Conservation (phyloP, 2,329 filamentous ascomycete genomes). For the Zymoseptoria tritici region DNA sequence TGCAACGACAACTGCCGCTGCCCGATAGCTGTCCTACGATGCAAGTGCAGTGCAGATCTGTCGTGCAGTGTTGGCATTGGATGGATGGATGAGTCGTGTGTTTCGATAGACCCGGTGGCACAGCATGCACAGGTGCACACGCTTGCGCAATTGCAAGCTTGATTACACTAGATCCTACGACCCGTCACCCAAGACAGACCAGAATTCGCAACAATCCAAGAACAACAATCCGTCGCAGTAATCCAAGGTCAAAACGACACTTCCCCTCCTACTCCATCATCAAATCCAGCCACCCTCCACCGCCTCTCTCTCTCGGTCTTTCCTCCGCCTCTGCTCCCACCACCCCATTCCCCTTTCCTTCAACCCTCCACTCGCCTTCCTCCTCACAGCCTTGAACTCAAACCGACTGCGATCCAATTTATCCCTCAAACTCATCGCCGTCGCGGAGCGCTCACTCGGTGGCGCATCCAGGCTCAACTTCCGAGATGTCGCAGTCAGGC, state of each 20-base stretch:
- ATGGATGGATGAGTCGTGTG: neutral
- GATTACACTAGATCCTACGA: too few relatives aligned
- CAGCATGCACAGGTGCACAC: neutral
- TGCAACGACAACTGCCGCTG: neutral
- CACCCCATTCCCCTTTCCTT: constrained; percentile 19
- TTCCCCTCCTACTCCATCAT: neutral
- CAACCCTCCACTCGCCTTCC: constrained; percentile 22
- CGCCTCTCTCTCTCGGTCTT: constrained; percentile 7
- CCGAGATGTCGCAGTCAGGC: constrained; percentile 16
- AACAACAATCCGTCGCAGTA: neutral
- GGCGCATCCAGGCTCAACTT: constrained; percentile 11
- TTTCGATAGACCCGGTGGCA: neutral
- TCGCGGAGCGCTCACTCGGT: constrained; percentile 14
- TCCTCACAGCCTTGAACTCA: constrained; percentile 28
- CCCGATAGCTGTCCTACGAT: neutral
- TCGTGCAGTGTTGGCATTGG: neutral
- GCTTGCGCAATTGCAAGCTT: too few relatives aligned
- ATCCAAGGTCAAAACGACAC: neutral
- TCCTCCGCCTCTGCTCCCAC: constrained; percentile 17
- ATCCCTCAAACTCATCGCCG: constrained; percentile 20
- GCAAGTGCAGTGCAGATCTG: neutral
- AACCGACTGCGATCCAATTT: constrained; percentile 28
- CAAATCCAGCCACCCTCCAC: constrained; percentile 22
- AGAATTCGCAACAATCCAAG: neutral
- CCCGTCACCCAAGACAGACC: neutral